Base-by-base conservation (phyloP, 169 alveolate genomes). In the Plasmodium knowlesi region DNA sequence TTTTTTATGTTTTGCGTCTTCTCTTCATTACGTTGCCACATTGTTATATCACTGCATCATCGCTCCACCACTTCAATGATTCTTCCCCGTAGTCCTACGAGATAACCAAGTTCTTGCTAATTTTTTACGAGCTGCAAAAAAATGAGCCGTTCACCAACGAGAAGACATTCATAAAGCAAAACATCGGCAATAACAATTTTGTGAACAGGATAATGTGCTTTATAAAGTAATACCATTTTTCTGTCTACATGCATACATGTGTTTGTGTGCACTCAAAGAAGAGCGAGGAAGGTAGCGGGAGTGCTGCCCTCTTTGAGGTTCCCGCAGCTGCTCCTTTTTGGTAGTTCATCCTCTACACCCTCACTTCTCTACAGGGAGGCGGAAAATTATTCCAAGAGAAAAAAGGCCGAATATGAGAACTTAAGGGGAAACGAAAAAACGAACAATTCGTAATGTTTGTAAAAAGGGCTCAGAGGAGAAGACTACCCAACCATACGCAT, bases 121-220 rank as follows among this genome's bases (percentile, higher is more conserved):
- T 89, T 37, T 89, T 78, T 34, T 19, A 34, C 37, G 94, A 89
- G 37, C 28, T 89, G 25, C 94, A 89, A 50, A 89, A 89, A 28
- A 34, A 79, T 72, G 94, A 89, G 16, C 89, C 94, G n/a, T 28
- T 89, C 37, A 39, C 72, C 12, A 89, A 89, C 54, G 94, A 89
- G 82, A 78, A 89, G 53, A 78, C 94, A 6, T 89, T 89, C 39
- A 61, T 89, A 89, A 89, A 89, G 28, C 88, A 89, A 50, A 78
- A 89, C 73, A 61, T 89, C 50, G 94, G 94, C 50, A 79, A 79
- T 61, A 79, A 78, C 74, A 57, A 78, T 57, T 89, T 89, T 79
- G 94, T 89, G 37, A 89, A 89, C 71, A 79, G 94, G 72, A 89
- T 89, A 12, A 89, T 89, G 94, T 30, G 94, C 50, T 89, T 89